Evolutionary conservation across 1,284 basidiomycete genomes (phyloP), one percentile per base, ranked within the genome.

Genomic region (Puccinia hordei): DNA sequence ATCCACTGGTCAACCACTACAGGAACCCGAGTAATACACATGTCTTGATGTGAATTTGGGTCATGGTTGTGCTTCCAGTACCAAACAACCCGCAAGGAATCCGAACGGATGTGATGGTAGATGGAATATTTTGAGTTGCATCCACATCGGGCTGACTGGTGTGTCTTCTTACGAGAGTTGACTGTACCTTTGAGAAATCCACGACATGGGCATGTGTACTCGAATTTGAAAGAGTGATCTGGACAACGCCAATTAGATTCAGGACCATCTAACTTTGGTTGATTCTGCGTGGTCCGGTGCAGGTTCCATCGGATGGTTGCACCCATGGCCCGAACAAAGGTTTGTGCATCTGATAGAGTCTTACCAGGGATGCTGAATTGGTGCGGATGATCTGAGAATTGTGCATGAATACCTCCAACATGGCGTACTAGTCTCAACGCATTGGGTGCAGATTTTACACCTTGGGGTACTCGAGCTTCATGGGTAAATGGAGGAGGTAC

Each of bases 31-130:
- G 24, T 24, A n/a, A 17, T n/a, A 9, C 41, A 2, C 61, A 65
- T 65, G 15, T 65, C 61, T 22, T 3, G 1, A 30, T 2, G 38
- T 44, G 63, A 66, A 35, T 44, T n/a, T 19, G 63, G 63, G 38
- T 66, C 38, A 15, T 66, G 63, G 24, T n/a, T 41, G 24, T 66
- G 63, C 15, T 27, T 22, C 63, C 63, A 66, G 22, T 38, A 66
- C 63, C 63, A 66, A 22, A 2, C 4, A 33, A 66, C 38, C 5
- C n/a, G 33, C 5, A 66, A 19, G 1, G 19, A 27, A 33, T 66
- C 22, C 0, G 63, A 19, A n/a, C 5, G 8, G 22, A 66, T 66
- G 9, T 66, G 38, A n/a, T 46, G n/a, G 10, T 13, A 3, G 10
- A 66, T 66, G 1, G 22, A 44, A n/a, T 44, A 66, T 4, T 35